phyloP scores from a whole-genome alignment of 306 rosid genomes.

The Glycine latifolia region DNA sequence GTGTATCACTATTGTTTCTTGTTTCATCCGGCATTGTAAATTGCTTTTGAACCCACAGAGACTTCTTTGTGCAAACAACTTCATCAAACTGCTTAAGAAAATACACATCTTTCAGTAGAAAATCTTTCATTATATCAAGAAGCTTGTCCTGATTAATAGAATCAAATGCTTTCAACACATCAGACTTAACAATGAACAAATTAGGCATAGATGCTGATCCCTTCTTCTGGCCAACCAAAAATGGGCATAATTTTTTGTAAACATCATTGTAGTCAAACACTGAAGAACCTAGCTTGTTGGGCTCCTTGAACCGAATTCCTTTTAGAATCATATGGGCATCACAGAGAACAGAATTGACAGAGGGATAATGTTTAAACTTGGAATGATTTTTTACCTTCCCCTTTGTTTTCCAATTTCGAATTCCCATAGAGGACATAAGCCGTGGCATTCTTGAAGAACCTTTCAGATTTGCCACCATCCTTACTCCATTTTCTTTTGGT shows the following conservation, averaged over 20 bases:
- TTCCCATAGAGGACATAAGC: slow-evolving; percentile 41
- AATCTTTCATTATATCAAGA: slow-evolving; percentile 63
- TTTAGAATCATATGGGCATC: slow-evolving; percentile 74
- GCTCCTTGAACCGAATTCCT: slow-evolving; percentile 66
- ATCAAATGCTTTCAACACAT: slow-evolving; percentile 89
- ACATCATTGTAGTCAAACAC: slow-evolving; percentile 91
- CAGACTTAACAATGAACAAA: slow-evolving; percentile 74
- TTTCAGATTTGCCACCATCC: slow-evolving; percentile 88
- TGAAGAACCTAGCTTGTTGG: slow-evolving; percentile 83
- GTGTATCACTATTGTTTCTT: slow-evolving; percentile 38
- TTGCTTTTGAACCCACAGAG: slow-evolving; percentile 71
- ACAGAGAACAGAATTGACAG: slow-evolving; percentile 78
- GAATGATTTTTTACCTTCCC: slow-evolving; percentile 32
- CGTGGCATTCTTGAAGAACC: slow-evolving; percentile 68
- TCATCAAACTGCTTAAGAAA: slow-evolving; percentile 61
- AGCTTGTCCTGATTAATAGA: slow-evolving; percentile 80
- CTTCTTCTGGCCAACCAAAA: slow-evolving; percentile 60
- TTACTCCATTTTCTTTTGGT: slow-evolving; percentile 83
- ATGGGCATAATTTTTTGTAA: slow-evolving; percentile 70
- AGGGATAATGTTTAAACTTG: slow-evolving; percentile 53
- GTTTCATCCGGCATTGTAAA: slow-evolving; percentile 51
- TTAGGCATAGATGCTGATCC: slow-evolving; percentile 52
- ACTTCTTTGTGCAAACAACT: slow-evolving; percentile 65
- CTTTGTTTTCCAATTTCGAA: slow-evolving; percentile 37
- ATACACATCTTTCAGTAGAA: slow-evolving; percentile 60